These are phyloP conservation scores for Quercus suber DNA, from an alignment of 306 rosid genomes.

Conservation along the genomic window DNA sequence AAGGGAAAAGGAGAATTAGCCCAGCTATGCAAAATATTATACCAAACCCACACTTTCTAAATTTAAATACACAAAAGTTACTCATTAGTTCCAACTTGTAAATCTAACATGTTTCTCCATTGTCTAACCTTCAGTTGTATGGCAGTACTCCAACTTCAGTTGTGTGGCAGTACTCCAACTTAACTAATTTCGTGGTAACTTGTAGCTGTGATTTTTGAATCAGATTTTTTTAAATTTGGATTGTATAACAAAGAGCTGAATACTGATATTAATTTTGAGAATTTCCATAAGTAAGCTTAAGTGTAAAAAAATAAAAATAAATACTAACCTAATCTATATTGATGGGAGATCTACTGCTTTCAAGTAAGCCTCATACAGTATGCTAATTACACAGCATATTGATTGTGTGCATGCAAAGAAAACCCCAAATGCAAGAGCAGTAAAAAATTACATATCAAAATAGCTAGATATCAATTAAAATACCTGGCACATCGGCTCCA, in stretches of 20 bases:
- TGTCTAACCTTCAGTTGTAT: background rate
- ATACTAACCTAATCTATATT: background rate
- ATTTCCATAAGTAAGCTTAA: background rate
- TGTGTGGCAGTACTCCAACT: background rate
- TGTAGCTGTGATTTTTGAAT: background rate
- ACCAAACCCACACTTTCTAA: background rate
- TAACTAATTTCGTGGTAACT: background rate
- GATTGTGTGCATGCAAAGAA: background rate
- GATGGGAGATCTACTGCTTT: background rate
- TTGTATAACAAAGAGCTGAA: background rate
- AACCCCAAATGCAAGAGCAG: slow-evolving; percentile 1
- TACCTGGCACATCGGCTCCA: slow-evolving; percentile 58
- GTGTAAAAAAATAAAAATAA: background rate
- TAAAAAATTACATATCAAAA: slow-evolving; percentile 14
- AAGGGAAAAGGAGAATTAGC: slow-evolving; percentile 8
- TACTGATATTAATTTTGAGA: background rate
- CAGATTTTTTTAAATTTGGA: background rate
- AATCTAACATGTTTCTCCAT: background rate
- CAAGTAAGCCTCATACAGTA: background rate
- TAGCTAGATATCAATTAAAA: slow-evolving; percentile 13
- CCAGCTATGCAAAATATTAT: too few relatives aligned
- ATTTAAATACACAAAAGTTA: background rate
- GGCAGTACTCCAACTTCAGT: background rate
- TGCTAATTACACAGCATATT: background rate
- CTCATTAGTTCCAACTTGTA: background rate